Evolutionary conservation across 2,329 filamentous ascomycete genomes (phyloP).

Genomic region (Monilinia polystroma): DNA sequence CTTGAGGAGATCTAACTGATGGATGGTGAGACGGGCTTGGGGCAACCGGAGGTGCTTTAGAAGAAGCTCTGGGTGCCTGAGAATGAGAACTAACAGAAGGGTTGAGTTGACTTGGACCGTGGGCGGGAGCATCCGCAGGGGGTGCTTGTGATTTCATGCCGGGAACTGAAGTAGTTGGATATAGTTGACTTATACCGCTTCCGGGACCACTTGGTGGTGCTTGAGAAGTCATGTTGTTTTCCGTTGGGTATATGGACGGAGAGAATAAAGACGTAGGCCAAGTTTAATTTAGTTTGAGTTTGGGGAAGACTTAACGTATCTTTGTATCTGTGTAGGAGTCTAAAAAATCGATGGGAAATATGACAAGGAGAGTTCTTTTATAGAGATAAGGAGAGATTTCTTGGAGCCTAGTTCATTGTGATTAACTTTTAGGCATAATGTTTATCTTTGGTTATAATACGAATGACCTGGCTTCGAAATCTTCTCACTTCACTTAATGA

Average conservation of each 20-base stretch:
- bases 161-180: background rate
- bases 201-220: constrained; percentile 1
- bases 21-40: background rate
- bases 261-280: too few species aligned
- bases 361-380: background rate
- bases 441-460: background rate
- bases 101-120: background rate
- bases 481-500: background rate
- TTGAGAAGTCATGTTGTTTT: background rate
- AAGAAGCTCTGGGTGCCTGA: background rate
- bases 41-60: background rate
- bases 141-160: background rate
- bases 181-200: constrained; percentile 2
- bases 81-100: background rate
- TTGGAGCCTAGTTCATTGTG: background rate
- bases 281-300: background rate
- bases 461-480: background rate
- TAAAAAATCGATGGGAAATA: background rate
- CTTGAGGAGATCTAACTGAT: background rate
- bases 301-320: background rate
- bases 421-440: background rate
- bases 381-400: fast-evolving
- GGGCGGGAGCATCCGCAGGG: background rate
- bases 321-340: background rate
- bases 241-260: too few species aligned